Evolutionary conservation across 352 stramenopile genomes (phyloP).

Genomic region (Phytophthora litchii): DNA sequence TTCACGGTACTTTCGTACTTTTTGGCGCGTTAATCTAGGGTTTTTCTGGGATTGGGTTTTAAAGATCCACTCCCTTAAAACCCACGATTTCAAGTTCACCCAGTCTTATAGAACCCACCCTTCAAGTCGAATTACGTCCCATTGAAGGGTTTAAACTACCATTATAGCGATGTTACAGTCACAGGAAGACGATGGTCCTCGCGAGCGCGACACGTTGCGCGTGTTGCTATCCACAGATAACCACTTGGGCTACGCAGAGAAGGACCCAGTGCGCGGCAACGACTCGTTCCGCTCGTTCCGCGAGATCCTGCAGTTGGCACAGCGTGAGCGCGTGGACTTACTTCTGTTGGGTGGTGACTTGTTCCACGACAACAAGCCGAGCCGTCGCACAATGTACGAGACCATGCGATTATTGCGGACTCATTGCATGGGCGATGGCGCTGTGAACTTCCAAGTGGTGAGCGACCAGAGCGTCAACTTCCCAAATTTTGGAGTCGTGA

Average conservation of each 20-base stretch:
- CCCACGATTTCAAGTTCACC: background rate
- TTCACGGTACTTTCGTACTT: slow-evolving; percentile 13
- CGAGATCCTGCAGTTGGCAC: slow-evolving; percentile 83
- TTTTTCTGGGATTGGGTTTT: too few relatives aligned
- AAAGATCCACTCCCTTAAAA: too few relatives aligned
- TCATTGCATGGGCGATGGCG: slow-evolving; percentile 94
- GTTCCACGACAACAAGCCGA: slow-evolving; percentile 99
- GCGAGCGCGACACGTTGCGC: slow-evolving; percentile 55
- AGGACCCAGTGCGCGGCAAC: slow-evolving; percentile 94
- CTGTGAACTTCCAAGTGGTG: slow-evolving; percentile 89
- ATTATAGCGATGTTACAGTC: slow-evolving; percentile 19
- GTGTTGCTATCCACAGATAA: slow-evolving; percentile 99
- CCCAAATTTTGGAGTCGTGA: slow-evolving; percentile 91
- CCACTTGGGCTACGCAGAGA: slow-evolving; percentile 97
- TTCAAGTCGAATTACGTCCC: too few relatives aligned
- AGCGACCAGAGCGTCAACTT: slow-evolving; percentile 93
- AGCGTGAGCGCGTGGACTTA: slow-evolving; percentile 86
- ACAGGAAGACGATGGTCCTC: slow-evolving; percentile 14
- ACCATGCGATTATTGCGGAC: slow-evolving; percentile 96
- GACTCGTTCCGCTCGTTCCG: slow-evolving; percentile 93
- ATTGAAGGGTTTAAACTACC: too few relatives aligned
- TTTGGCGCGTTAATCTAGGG: slow-evolving; percentile 4
- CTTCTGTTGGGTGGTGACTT: slow-evolving; percentile 97
- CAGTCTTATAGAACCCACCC: background rate
- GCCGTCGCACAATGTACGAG: slow-evolving; percentile 94